phyloP scores from a whole-genome alignment of 805 yeast genomes.

The Wickerhamiella musiphila region DNA sequence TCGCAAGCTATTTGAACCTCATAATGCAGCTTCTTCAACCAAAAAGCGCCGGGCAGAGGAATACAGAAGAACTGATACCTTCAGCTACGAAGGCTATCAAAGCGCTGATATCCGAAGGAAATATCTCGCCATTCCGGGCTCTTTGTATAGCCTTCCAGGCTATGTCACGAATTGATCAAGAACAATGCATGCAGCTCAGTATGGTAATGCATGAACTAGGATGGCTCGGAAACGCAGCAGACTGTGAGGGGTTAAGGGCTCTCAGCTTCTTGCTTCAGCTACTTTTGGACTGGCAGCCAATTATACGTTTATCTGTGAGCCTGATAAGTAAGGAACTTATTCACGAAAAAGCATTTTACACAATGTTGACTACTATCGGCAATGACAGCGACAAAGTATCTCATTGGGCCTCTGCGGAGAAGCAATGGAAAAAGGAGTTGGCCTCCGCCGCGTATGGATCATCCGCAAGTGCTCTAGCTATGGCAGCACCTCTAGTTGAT shows the following conservation, averaged over 20 bases:
- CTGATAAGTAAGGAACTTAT: not conserved
- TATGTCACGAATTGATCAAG: not conserved
- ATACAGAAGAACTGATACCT: too few relatives aligned
- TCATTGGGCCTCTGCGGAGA: not conserved
- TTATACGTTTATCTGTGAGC: not conserved
- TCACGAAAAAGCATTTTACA: not conserved
- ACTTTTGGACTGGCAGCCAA: not conserved
- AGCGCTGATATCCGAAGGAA: too few relatives aligned
- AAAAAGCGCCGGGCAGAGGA: too few relatives aligned
- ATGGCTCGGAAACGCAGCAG: not conserved
- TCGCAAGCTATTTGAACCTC: not conserved
- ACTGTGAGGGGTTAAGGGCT: not conserved
- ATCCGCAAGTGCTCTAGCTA: constrained; percentile 51
- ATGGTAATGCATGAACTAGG: not conserved
- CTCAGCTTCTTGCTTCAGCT: not conserved
- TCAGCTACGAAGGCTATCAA: too few relatives aligned
- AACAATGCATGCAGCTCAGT: not conserved
- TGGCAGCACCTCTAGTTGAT: constrained; percentile 67
- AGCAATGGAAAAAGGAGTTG: not conserved
- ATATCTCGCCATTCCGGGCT: not conserved
- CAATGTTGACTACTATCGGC: not conserved
- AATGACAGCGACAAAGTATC: not conserved
- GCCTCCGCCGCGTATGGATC: too few relatives aligned
- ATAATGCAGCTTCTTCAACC: not conserved
- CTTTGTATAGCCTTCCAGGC: not conserved